Base-by-base conservation (phyloP, 73 alveolate genomes). In the Symbiodinium natans region DNA sequence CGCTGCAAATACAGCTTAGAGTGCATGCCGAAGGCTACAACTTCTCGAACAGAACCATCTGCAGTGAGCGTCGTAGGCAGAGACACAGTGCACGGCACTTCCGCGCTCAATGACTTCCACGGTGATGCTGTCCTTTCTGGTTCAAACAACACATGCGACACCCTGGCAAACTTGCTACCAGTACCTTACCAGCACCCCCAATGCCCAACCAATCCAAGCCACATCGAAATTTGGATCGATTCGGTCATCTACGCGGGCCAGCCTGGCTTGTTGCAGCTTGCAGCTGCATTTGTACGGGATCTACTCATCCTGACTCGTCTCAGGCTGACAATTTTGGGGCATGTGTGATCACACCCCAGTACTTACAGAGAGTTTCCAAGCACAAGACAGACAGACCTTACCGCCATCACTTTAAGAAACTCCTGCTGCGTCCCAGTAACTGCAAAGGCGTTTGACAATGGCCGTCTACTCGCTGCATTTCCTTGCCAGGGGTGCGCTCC, bases 391-490 rank as follows among this genome's bases (percentile, higher is more conserved):
- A 52, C 21, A 21, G 13, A 4, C 68, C 25, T 52, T 13, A 13
- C 27, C 27, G n/a, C 23, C n/a, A n/a, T n/a, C n/a, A n/a, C n/a
- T n/a, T n/a, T n/a, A n/a, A n/a, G n/a, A n/a, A n/a, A 13, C 59
- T 46, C 46, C 29, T 29, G 43, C 63, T 40, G 40, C 33, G 19
- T 34, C 56, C n/a, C 13, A 83, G 97, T n/a, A 8, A n/a, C 92
- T 92, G 98, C 92, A 92, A 52, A 1, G 98, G 98, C n/a, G 98
- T 92, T 86, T 92, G 98, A 33, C 92, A 74, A 80, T 92, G 98
- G 13, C 98, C 98, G 39, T 92, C 98, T 23, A 92, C 92, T 2
- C 98, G 98, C 83, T 92, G 98, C 98, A 92, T 92, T 71, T 92
- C 98, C 80, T 63, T 63, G 40, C 11, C 15, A 27, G 15, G 59